Evolutionary conservation across 306 rosid species (phyloP), one percentile per base, ranked within the genome.

Genomic region (Corylus avellana): DNA sequence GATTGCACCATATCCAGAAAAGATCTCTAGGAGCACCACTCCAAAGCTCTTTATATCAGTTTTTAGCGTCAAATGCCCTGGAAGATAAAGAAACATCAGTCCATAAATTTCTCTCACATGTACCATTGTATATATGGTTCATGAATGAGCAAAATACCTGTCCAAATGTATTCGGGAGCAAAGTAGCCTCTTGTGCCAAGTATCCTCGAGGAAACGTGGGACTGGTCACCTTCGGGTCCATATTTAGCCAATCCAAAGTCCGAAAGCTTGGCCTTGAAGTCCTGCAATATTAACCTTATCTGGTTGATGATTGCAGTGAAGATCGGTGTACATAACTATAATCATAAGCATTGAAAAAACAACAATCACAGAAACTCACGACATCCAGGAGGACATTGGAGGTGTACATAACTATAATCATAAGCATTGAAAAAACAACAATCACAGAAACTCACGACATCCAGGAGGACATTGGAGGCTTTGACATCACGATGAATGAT

Each of bases 401-500:
- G 22, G 22, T 22, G 22, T 22, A 22, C 2, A 32, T 32, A 22
- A 22, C 22, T 22, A 16, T 12, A 50, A 50, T 11, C 55, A 50
- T 10, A 13, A 5, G 29, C 22, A 22, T 22, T 22, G 22, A 22
- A 22, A 22, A 22, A 22, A 22, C 22, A 22, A 22, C 22, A 22
- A 22, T 22, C 22, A 22, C 22, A 22, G 22, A 22, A 22, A 22
- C 22, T 22, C 22, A 22, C 22, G 22, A 22, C 22, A 22, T 22
- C 22, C 22, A 22, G 25, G 25, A 22, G 85, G 42, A 91, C 39
- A 75, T 91, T 89, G 0, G 91, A 82, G 62, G 90, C 82, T 76
- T 89, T 89, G 62, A 87, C 56, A 50, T 91, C 95, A 4, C 90
- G 78, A 29, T 91, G 92, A 48, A 91, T 84, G 5, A 91, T 76